Conservation (phyloP, 108 stramenopile species). For the Fragilaria radians region DNA sequence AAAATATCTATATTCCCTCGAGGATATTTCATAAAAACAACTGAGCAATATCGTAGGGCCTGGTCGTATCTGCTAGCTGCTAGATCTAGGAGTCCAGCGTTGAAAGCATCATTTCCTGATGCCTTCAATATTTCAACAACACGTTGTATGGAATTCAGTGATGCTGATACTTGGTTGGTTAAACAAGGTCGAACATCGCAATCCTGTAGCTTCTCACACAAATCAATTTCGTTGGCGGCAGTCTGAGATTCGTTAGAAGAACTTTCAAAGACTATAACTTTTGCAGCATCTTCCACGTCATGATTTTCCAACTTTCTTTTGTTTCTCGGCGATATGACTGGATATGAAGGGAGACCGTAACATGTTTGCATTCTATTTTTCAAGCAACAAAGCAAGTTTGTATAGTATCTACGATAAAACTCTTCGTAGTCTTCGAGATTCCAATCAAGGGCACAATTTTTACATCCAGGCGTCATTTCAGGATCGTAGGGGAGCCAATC, state of each 20-base stretch:
- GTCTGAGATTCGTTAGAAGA: too few species aligned
- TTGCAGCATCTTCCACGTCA: not conserved
- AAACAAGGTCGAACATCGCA: too few species aligned
- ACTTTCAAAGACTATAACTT: too few species aligned
- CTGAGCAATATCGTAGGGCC: constrained; percentile 61
- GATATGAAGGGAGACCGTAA: too few species aligned
- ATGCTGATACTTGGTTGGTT: too few species aligned
- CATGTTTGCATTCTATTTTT: too few species aligned
- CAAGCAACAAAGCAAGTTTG: not conserved
- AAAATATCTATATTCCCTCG: constrained; percentile 21
- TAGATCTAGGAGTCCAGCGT: constrained; percentile 25
- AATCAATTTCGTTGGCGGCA: too few species aligned
- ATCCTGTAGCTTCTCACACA: too few species aligned
- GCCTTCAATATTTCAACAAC: constrained; percentile 55
- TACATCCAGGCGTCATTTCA: constrained; percentile 29
- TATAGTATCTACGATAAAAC: constrained; percentile 14
- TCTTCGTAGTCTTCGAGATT: constrained; percentile 28
- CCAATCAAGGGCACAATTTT: constrained; percentile 29
- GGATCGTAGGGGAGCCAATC: constrained; percentile 71
- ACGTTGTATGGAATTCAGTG: too few species aligned
- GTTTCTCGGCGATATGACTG: too few species aligned
- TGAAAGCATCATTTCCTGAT: constrained; percentile 61
- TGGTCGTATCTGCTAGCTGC: constrained; percentile 71
- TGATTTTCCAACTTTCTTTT: not conserved
- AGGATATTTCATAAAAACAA: constrained; percentile 45